These are phyloP conservation scores for Arachnopeziza araneosa DNA, from an alignment of 2,329 filamentous ascomycete genomes.

Conservation along the genomic window DNA sequence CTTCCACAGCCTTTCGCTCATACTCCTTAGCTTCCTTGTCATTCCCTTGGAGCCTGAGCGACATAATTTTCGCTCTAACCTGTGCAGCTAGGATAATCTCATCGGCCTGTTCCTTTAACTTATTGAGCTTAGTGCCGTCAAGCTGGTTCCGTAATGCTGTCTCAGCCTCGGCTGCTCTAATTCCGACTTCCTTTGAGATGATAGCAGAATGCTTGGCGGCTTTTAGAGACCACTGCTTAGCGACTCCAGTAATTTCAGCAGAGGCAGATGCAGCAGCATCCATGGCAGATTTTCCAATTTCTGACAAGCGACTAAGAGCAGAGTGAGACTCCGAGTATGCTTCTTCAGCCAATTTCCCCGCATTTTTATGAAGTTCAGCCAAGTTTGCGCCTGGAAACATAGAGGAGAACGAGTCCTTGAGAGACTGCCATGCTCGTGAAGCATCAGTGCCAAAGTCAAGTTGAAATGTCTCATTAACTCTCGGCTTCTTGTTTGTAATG, in stretches of 20 bases:
- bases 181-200: constrained; percentile 23
- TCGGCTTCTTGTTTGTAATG: constrained; percentile 52
- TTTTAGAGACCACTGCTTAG: constrained; percentile 23
- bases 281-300: constrained; percentile 17
- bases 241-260: constrained; percentile 17
- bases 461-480: constrained; percentile 54
- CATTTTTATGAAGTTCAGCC: constrained; percentile 14
- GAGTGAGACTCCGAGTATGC: constrained; percentile 16
- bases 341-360: constrained; percentile 21
- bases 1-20: constrained; percentile 39
- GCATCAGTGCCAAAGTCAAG: constrained; percentile 47
- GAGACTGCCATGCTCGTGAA: constrained; percentile 21
- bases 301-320: constrained; percentile 17
- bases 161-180: constrained; percentile 25
- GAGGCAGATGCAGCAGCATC: constrained; percentile 19
- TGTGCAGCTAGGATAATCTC: constrained; percentile 47
- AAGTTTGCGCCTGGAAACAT: constrained; percentile 17
- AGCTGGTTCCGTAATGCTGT: not conserved
- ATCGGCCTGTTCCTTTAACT: constrained; percentile 36
- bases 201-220: constrained; percentile 26
- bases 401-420: constrained; percentile 22
- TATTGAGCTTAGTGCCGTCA: constrained; percentile 30
- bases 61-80: constrained; percentile 50
- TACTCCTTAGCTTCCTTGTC: constrained; percentile 42
- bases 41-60: constrained; percentile 49